These are phyloP conservation scores for Paralagenidium karlingii DNA, from an alignment of 352 stramenopile genomes.

Conservation along the genomic window DNA sequence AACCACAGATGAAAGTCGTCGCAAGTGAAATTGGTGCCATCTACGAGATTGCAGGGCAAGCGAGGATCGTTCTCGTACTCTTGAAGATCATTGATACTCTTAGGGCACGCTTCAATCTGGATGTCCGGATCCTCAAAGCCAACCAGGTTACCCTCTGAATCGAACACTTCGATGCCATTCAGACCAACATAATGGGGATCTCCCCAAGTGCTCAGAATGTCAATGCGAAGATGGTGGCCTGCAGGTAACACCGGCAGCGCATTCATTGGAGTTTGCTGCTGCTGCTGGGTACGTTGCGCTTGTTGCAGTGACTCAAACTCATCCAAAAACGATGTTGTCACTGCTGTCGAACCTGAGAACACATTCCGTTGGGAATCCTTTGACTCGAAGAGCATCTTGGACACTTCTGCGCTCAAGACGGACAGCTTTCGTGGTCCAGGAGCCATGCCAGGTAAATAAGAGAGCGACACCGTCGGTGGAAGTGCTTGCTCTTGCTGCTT, in stretches of 20 bases:
- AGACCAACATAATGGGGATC: constrained; percentile 85
- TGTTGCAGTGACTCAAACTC: too few species aligned
- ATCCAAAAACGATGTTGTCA: too few species aligned
- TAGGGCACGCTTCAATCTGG: constrained; percentile 50
- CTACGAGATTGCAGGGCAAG: constrained; percentile 59
- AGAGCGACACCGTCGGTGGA: too few species aligned
- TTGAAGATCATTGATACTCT: constrained; percentile 83
- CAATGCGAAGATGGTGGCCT: constrained; percentile 42
- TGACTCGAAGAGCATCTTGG: too few species aligned
- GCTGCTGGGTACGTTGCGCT: too few species aligned
- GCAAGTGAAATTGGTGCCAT: constrained; percentile 80
- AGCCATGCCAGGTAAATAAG: too few species aligned
- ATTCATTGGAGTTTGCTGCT: background rate
- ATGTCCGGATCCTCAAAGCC: constrained; percentile 21
- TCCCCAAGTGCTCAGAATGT: constrained; percentile 82
- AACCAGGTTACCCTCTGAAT: constrained; percentile 47
- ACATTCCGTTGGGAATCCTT: too few species aligned
- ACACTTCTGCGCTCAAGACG: too few species aligned
- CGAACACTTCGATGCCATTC: constrained; percentile 82
- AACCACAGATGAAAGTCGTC: constrained; percentile 90
- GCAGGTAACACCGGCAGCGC: constrained; percentile 46
- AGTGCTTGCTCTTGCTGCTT: too few species aligned
- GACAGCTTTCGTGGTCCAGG: too few species aligned
- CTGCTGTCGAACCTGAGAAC: too few species aligned
- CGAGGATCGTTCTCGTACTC: constrained; percentile 74